Evolutionary conservation across 345 rosid genomes (phyloP), one percentile per base, ranked within the genome.

Genomic region (Luvunga scandens): DNA sequence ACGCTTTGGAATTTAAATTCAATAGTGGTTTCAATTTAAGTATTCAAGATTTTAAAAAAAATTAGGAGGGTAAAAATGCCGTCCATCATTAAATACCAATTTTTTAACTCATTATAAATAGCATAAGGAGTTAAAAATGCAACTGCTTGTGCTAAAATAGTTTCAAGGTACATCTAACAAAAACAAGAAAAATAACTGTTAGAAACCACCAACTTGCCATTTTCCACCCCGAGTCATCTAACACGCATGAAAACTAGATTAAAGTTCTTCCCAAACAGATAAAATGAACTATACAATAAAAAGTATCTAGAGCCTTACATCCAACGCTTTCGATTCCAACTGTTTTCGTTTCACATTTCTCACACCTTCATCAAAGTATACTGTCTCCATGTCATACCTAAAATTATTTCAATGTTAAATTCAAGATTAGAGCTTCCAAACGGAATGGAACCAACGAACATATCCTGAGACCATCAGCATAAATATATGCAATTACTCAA

Each of bases 291-390:
- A 45, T 48, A 55, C 57, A 25, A 56, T 60, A 6, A 55, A 59
- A 48, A 22, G 39, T 19, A 14, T 45, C 25, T n/a, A 5, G 31
- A 60, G 64, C 16, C 89, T 85, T 87, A 93, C 98, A 80, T 88
- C 90, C 77, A 93, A 84, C 55, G 91, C 89, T 88, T 88, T 90
- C 69, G 86, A 77, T 78, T 89, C 86, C 77, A 93, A 61, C 63
- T 83, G 88, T 79, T 85, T 53, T 74, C 87, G 82, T 80, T 87
- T 93, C 48, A 87, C 89, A 81, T 85, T 85, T 83, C 90, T 83
- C 61, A 93, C 96, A 80, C 87, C 90, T 77, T 91, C 93, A 72
- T 93, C 96, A 60, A 90, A 93, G 86, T 91, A 91, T 67, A 84
- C 78, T 69, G 92, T 84, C 85, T 91, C 98, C 68, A 5, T 73